phyloP scores from a whole-genome alignment of 495 filamentous ascomycete genomes.

The Aspergillus asperescens region DNA sequence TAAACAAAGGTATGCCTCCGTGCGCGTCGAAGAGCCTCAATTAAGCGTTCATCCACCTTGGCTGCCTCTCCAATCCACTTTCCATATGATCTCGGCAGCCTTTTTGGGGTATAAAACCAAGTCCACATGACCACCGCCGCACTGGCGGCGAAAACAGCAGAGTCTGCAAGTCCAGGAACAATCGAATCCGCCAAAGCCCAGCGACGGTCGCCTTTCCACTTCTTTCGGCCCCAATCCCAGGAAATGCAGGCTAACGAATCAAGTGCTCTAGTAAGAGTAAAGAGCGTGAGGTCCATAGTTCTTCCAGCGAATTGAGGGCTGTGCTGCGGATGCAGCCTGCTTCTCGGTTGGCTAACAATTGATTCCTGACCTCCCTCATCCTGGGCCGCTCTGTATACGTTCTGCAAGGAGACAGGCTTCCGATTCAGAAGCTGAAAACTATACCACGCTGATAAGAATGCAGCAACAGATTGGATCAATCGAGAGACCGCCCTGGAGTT shows the following conservation, averaged over 20 bases:
- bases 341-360: conserved; percentile 42
- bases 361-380: conserved; percentile 6
- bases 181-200: conserved; percentile 50
- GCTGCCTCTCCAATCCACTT: conserved; percentile 82
- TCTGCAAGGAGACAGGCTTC: conserved; percentile 24
- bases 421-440: conserved; percentile 45
- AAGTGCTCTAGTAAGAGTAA: conserved; percentile 67
- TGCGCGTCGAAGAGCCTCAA: conserved; percentile 66
- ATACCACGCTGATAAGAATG: conserved; percentile 45
- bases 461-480: conserved; percentile 36
- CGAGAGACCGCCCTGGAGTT: conserved; percentile 19
- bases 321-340: conserved; percentile 15
- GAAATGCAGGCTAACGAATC: conserved; percentile 64
- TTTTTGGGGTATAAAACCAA: conserved; percentile 71
- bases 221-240: conserved; percentile 49
- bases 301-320: conserved; percentile 55
- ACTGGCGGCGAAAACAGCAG: conserved; percentile 70
- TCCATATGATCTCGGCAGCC: conserved; percentile 69
- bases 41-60: conserved; percentile 70
- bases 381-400: conserved; percentile 1
- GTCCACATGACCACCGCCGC: conserved; percentile 85
- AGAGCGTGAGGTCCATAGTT: conserved; percentile 82
- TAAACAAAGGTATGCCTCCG: conserved; percentile 62
- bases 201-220: conserved; percentile 29
- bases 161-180: conserved; percentile 54